These are phyloP conservation scores for Gossypium trilobum DNA, from an alignment of 441 rosid genomes.

Conservation along the genomic window DNA sequence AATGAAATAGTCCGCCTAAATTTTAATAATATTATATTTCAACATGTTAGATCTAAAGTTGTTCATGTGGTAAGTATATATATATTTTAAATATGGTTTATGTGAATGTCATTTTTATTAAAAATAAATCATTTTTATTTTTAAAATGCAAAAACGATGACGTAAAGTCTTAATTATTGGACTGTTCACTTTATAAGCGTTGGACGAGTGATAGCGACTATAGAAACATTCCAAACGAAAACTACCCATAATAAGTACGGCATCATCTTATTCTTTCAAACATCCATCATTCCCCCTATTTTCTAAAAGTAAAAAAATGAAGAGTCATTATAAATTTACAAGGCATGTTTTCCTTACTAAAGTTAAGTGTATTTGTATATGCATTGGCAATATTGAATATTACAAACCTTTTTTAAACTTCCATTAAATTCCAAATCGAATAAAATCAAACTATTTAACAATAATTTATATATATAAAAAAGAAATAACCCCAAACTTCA, in stretches of 20 bases:
- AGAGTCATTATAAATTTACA: neutral
- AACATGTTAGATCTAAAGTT: too few relatives aligned
- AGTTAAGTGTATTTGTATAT: neutral
- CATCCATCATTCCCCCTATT: neutral
- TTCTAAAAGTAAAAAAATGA: neutral
- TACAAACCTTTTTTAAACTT: neutral
- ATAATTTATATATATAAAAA: too few relatives aligned
- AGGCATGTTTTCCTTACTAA: neutral
- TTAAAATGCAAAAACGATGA: too few relatives aligned
- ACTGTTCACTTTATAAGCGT: neutral
- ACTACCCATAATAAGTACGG: neutral
- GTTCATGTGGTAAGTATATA: too few relatives aligned
- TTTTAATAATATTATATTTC: too few relatives aligned
- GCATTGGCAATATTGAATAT: neutral
- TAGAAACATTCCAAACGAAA: neutral
- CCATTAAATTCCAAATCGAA: too few relatives aligned
- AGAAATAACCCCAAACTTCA: too few relatives aligned
- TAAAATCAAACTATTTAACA: too few relatives aligned
- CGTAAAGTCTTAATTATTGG: neutral
- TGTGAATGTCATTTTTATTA: too few relatives aligned
- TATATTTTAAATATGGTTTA: too few relatives aligned
- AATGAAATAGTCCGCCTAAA: too few relatives aligned
- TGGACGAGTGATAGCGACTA: neutral
- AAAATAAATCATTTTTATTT: too few relatives aligned
- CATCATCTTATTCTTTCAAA: neutral